Evolutionary conservation across 2,329 filamentous ascomycete species (phyloP).

Genomic region (Ophiostoma perfectum): DNA sequence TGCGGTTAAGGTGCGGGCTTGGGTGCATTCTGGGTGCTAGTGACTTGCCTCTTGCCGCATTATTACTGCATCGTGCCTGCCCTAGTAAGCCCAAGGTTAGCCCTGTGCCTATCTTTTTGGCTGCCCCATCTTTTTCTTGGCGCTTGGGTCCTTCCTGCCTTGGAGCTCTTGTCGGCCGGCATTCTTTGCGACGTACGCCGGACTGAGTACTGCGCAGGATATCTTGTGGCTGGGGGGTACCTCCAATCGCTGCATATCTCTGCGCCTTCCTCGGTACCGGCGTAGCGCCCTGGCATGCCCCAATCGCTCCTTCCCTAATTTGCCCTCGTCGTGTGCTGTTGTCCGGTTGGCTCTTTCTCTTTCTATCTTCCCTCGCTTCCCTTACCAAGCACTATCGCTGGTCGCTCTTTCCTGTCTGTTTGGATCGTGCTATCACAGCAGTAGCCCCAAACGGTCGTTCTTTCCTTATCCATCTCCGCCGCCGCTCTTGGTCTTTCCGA

Average conservation of each 20-base stretch:
- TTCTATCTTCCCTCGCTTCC: not conserved
- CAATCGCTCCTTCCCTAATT: constrained; percentile 18
- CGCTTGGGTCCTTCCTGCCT: constrained; percentile 3
- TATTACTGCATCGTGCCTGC: constrained; percentile 4
- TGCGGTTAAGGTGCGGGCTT: not conserved
- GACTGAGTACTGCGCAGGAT: not conserved
- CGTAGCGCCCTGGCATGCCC: not conserved
- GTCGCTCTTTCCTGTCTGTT: not conserved
- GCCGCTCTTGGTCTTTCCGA: not conserved
- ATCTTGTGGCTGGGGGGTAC: not conserved
- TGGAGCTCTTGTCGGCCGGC: not conserved
- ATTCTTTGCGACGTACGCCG: no score
- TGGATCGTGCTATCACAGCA: not conserved
- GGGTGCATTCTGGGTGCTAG: not conserved
- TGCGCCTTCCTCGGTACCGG: not conserved
- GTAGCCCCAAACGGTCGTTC: not conserved
- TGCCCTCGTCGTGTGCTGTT: not conserved
- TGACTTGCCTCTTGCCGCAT: not conserved
- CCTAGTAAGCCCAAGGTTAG: not conserved
- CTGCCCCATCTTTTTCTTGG: constrained; percentile 5
- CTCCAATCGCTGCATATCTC: constrained; percentile 4
- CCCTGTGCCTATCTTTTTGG: constrained; percentile 6
- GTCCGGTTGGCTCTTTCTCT: not conserved
- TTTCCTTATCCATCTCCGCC: not conserved
- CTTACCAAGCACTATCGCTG: not conserved